Percentiles rank a stretch among this genome's conserved stretches.
Conservation (phyloP, 805 yeast genomes). For the Teunomyces atbi region DNA sequence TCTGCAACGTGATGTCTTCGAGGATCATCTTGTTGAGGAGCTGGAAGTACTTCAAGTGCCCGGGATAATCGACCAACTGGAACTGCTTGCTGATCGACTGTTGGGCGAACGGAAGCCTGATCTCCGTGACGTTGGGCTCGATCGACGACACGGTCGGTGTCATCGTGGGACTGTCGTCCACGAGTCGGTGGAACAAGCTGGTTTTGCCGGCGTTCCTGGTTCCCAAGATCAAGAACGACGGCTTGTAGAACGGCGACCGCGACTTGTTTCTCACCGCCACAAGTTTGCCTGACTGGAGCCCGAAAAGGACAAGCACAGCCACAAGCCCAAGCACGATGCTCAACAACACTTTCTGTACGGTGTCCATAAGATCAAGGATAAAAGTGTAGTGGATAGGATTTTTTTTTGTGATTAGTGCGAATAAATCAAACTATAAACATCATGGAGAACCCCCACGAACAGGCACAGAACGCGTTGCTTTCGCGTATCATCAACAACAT, state of each 20-base stretch:
- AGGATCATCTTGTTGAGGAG: conserved; percentile 51
- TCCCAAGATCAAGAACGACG: conserved; percentile 65
- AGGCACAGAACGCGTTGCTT: conserved; percentile 70
- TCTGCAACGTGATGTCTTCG: conserved; percentile 32
- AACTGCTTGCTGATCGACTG: conserved; percentile 35
- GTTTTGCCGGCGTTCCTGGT: conserved; percentile 70
- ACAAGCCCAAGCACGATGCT: conserved; percentile 28
- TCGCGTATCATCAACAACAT: conserved; percentile 75
- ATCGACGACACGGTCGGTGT: conserved; percentile 37
- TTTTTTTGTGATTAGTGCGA: neutral
- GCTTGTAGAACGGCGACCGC: conserved; percentile 28
- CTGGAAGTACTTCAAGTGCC: conserved; percentile 73
- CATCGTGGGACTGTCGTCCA: conserved; percentile 9
- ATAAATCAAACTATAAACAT: conserved; percentile 6
- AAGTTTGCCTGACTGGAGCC: conserved; percentile 16
- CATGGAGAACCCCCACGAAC: conserved; percentile 88
- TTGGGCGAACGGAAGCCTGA: conserved; percentile 35
- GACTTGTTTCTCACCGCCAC: conserved; percentile 3
- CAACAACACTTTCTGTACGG: conserved; percentile 21
- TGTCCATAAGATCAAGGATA: conserved; percentile 23
- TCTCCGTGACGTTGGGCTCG: conserved; percentile 30
- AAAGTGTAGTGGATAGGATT: no score
- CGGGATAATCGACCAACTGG: conserved; percentile 79
- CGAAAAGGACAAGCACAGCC: conserved; percentile 21
- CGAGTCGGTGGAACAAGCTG: conserved; percentile 42